Evolutionary conservation across 768 basidiomycete genomes (phyloP), one percentile per base, ranked within the genome.

Genomic region (Thelephora ganbajun): DNA sequence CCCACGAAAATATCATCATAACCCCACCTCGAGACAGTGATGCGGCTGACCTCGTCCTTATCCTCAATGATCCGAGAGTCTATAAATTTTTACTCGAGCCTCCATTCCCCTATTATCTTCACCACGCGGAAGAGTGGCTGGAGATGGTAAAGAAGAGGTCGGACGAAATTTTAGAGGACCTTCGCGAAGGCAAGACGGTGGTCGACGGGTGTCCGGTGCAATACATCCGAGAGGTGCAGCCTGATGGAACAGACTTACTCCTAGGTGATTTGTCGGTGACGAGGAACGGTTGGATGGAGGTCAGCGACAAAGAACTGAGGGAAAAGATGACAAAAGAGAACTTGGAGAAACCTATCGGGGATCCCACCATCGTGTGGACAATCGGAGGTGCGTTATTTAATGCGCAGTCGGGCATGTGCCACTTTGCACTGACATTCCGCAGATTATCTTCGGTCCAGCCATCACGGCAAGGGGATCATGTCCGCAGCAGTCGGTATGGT

Each of bases 401-500:
- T 41, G 11, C 43, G n/a, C 33, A 30, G 43, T 41, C 35, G 19
- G 33, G 50, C 44, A 6, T 33, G 6, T 46, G 41, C 47, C 49
- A 33, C 46, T 19, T 35, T 44, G 41, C 5, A 26, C 20, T 50
- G n/a, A 6, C 22, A 16, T 2, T 23, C 11, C 42, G n/a, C 55
- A 82, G 83, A 81, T 56, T 83, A 71, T 51, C 60, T 85, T 36
- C 71, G 68, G 5, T 67, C 76, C 13, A 72, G 70, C 33, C 73
- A 81, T 55, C 82, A 84, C 49, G 69, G 80, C 26, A 68, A 64
- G 53, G 82, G 83, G 0, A 83, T 87, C 51, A 86, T 86, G 85
- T 72, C 73, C 18, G 75, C 73, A n/a, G 80, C 72, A 0, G 56
- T 87, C 30, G 61, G 61, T 6, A 71, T 70, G 5, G 43, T 88